Conservation (phyloP, 1,284 basidiomycete species). For the Coriolopsis trogii region DNA sequence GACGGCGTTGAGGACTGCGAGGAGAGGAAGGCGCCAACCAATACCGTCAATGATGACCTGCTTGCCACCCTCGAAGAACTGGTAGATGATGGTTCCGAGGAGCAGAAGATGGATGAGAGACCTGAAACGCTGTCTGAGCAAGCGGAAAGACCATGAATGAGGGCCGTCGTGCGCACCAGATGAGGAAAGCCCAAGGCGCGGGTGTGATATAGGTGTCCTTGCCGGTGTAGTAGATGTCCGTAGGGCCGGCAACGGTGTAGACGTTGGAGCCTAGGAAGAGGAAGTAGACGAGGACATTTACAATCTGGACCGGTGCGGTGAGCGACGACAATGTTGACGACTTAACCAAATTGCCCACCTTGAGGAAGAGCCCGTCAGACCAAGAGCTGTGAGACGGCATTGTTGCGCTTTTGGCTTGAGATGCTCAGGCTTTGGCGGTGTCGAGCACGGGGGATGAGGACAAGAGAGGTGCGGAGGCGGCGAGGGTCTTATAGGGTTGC, state of each 20-base stretch:
- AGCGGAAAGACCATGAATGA: constrained; percentile 22
- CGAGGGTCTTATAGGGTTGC: constrained; percentile 19
- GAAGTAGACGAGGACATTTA: constrained; percentile 80
- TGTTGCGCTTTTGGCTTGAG: no score
- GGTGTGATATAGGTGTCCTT: constrained; percentile 92
- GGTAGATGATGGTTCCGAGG: constrained; percentile 87
- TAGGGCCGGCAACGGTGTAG: constrained; percentile 79
- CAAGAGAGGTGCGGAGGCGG: constrained; percentile 5
- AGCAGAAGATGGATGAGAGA: constrained; percentile 86
- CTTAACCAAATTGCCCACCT: constrained; percentile 46
- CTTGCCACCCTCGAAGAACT: constrained; percentile 85
- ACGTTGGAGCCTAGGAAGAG: constrained; percentile 88
- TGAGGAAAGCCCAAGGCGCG: constrained; percentile 84
- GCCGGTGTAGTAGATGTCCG: constrained; percentile 66
- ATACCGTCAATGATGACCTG: constrained; percentile 83
- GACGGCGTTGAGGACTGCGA: constrained; percentile 82
- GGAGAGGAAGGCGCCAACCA: constrained; percentile 86
- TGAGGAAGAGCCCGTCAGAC: constrained; percentile 80
- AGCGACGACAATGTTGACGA: neutral
- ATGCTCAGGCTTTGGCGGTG: neutral
- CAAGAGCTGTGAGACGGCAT: constrained; percentile 44
- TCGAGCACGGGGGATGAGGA: constrained; percentile 5
- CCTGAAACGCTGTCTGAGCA: constrained; percentile 40
- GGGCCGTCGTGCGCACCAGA: constrained; percentile 58
- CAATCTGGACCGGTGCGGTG: constrained; percentile 46